These are phyloP conservation scores for Margaritispora aquatica DNA, from an alignment of 495 filamentous ascomycete genomes.

Conservation along the genomic window DNA sequence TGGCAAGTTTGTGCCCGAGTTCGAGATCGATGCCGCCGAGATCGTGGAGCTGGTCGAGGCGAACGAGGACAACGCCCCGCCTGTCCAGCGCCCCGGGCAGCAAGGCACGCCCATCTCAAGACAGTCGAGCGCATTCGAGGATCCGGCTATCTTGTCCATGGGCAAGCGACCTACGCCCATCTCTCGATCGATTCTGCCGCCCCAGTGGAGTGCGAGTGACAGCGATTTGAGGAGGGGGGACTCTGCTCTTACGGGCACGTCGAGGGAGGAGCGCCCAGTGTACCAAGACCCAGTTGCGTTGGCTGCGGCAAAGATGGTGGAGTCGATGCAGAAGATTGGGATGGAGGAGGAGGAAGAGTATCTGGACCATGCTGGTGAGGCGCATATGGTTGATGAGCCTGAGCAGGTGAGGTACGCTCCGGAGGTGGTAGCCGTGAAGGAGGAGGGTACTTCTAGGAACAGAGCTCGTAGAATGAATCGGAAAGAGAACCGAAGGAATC, in stretches of 20 bases:
- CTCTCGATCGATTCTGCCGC: background rate
- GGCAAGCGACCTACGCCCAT: slow-evolving; percentile 26
- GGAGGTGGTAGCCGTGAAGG: slow-evolving; percentile 10
- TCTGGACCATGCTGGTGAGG: slow-evolving; percentile 1
- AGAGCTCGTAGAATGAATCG: slow-evolving; percentile 8
- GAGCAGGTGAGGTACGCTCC: slow-evolving; percentile 27
- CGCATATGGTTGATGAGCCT: slow-evolving; percentile 12
- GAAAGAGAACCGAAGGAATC: slow-evolving; percentile 2
- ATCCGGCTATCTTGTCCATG: slow-evolving; percentile 49
- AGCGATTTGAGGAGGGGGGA: slow-evolving; percentile 13
- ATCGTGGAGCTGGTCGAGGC: slow-evolving; percentile 34
- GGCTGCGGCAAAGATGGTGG: slow-evolving; percentile 14
- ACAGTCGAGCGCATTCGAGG: slow-evolving; percentile 33
- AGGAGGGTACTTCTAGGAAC: background rate
- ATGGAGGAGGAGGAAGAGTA: slow-evolving; percentile 5
- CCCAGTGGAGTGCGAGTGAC: slow-evolving; percentile 5
- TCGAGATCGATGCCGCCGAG: slow-evolving; percentile 31
- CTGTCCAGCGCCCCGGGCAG: background rate
- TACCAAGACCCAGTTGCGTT: slow-evolving; percentile 3
- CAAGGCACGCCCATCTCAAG: background rate
- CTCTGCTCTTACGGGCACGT: slow-evolving; percentile 10
- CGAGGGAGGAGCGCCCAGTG: background rate
- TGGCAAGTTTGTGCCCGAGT: slow-evolving; percentile 29
- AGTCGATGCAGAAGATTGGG: slow-evolving; percentile 13
- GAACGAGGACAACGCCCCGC: slow-evolving; percentile 18